These are phyloP conservation scores for Thermoascus crustaceus DNA, from an alignment of 2,329 filamentous ascomycete genomes.

Conservation along the genomic window DNA sequence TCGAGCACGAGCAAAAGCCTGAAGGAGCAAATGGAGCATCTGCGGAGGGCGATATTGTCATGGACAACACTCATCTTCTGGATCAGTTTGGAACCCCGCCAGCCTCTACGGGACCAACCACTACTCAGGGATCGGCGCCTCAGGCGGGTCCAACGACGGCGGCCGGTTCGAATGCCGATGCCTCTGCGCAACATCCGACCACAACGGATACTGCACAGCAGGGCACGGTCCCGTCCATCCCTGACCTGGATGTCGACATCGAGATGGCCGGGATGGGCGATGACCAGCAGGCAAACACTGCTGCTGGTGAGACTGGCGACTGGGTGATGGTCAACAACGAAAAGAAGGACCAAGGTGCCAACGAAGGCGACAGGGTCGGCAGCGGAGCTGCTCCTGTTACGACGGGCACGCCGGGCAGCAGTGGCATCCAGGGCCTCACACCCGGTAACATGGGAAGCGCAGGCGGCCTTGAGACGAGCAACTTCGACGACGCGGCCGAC, in stretches of 20 bases:
- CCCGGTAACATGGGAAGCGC: conserved; percentile 15
- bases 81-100: conserved; percentile 26
- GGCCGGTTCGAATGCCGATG: conserved; percentile 49
- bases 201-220: conserved; percentile 5
- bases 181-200: conserved; percentile 3
- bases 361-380: conserved; percentile 8
- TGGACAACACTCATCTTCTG: conserved; percentile 27
- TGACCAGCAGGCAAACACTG: conserved; percentile 26
- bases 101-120: conserved; percentile 7
- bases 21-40: conserved; percentile 25
- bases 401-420: conserved; percentile 13
- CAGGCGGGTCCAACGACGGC: conserved; percentile 35
- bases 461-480: conserved; percentile 27
- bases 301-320: conserved; percentile 50
- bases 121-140: conserved; percentile 5
- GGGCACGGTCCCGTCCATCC: conserved; percentile 10
- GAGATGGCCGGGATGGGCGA: conserved; percentile 49
- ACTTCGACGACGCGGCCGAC: conserved; percentile 36
- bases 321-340: conserved; percentile 69
- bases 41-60: conserved; percentile 24
- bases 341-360: conserved; percentile 34
- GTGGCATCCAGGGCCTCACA: conserved; percentile 17
- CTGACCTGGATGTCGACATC: conserved; percentile 35
- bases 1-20: conserved; percentile 22
- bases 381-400: conserved; percentile 7